Percentiles rank a stretch among this genome's conserved stretches.
Conservation (phyloP, 2,329 filamentous ascomycete genomes). For the Pseudocercospora pini-densiflorae region DNA sequence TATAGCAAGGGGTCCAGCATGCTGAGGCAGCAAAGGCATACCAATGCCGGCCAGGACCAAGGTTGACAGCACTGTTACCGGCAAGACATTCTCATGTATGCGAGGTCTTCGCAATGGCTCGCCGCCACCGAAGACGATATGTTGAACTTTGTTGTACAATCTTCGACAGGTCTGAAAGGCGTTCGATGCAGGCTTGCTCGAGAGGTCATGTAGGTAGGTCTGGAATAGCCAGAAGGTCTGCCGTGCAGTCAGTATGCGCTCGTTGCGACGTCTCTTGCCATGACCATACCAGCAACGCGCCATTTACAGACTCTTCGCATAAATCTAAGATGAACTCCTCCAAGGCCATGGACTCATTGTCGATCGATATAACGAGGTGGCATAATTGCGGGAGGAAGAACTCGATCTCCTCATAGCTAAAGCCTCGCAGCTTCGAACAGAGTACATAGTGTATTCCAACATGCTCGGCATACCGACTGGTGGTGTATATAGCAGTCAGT, state of each 20-base stretch:
- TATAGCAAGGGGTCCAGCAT: conserved; percentile 79
- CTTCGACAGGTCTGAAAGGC: conserved; percentile 81
- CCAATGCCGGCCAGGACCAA: conserved; percentile 78
- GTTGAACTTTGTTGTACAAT: conserved; percentile 86
- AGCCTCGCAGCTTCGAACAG: conserved; percentile 85
- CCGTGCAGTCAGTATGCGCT: conserved; percentile 24
- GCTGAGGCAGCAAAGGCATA: conserved; percentile 73
- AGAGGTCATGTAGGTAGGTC: conserved; percentile 82
- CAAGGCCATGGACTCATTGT: conserved; percentile 90
- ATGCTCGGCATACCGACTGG: conserved; percentile 84
- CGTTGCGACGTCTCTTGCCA: background rate
- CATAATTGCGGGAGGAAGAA: conserved; percentile 88
- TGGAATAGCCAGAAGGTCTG: conserved; percentile 92
- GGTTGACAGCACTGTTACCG: conserved; percentile 79
- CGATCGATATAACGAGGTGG: conserved; percentile 83
- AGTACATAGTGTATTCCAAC: conserved; percentile 89
- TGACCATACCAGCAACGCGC: conserved; percentile 70
- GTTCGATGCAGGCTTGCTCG: conserved; percentile 73
- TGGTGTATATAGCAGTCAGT: conserved; percentile 22
- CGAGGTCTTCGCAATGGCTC: conserved; percentile 72
- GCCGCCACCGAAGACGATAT: conserved; percentile 80
- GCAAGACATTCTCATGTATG: conserved; percentile 80
- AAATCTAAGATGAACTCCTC: conserved; percentile 86
- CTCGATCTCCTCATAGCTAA: conserved; percentile 89
- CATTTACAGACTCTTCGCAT: conserved; percentile 86